Evolutionary conservation across 192 early-diverging fungal species (phyloP).

Genomic region (Podila epigama): DNA sequence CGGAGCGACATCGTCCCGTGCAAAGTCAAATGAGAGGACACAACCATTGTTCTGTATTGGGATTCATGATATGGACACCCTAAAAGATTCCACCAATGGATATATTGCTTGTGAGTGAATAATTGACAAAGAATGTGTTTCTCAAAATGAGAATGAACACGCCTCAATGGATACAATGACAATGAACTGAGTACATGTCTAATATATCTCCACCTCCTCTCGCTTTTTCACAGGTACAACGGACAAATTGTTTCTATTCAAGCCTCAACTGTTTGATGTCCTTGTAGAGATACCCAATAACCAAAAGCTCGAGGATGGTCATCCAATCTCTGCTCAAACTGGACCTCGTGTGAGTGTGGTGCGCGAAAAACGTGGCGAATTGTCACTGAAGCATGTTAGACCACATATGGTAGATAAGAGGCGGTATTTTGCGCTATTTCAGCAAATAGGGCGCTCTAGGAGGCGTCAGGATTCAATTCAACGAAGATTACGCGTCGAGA

Average conservation of each 20-base stretch:
- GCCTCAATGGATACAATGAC: no score
- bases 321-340: conserved; percentile 6
- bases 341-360: conserved; percentile 11
- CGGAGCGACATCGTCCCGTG: conserved; percentile 1
- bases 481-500: conserved; percentile 26
- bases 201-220: no score
- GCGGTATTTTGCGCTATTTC: conserved; percentile 52
- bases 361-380: background rate
- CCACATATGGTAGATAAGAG: conserved; percentile 37
- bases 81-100: conserved; percentile 37
- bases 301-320: background rate
- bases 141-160: no score
- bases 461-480: conserved; percentile 7
- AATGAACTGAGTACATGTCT: no score
- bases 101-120: conserved; percentile 58
- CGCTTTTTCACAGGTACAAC: conserved; percentile 65
- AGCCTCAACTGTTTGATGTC: conserved; percentile 56
- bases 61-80: conserved; percentile 55
- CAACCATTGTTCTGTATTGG: conserved; percentile 56
- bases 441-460: conserved; percentile 29
- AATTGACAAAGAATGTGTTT: no score
- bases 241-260: conserved; percentile 56
- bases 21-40: conserved; percentile 13
- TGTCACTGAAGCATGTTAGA: conserved; percentile 2
- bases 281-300: conserved; percentile 48